Evolutionary conservation across 2,329 filamentous ascomycete species (phyloP), one percentile per base, ranked within the genome.

Genomic region (Aspergillus sp.): DNA sequence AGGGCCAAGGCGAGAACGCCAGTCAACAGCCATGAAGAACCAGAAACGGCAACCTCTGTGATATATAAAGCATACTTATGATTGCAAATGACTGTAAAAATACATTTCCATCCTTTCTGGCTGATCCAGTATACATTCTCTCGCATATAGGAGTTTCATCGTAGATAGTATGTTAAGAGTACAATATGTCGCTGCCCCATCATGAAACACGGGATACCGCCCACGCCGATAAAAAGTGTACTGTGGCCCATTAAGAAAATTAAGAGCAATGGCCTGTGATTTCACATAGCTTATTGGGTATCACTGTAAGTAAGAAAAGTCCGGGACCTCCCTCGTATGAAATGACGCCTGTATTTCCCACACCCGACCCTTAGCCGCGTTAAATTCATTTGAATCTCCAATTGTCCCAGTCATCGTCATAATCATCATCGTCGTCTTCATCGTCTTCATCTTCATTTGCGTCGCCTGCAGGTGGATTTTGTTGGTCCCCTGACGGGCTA

Each of bases 351-450:
- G 62, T 66, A 41, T 59, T 61, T 55, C 53, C 59, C 58, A 59
- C 62, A n/a, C 54, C 56, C 48, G 56, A 62, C 64, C 62, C 65
- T 66, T 67, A 38, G 19, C 54, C 59, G 32, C 48, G 49, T 36
- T 59, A 55, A 36, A 60, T 39, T 68, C 63, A 73, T 59, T 68
- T 73, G 60, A 79, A 78, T 60, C 73, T 71, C 78, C 77, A 80
- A 62, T 77, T 73, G 68, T 81, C 78, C 74, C 78, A 80, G 47
- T 76, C 76, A 42, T 78, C 77, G 58, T 75, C 85, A 60, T 84
- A 84, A 75, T 87, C 89, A 57, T 87, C 86, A 5, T 76, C 74
- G 5, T 68, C 65, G 11, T 66, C 67, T 6, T 64, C 64, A 2
- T 69, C 66, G 27, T 76, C 77, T 32, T 65, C 59, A 23, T 66